Evolutionary conservation across 192 early-diverging fungal genomes (phyloP), one percentile per base, ranked within the genome.

Genomic region (Dissophora ornata): DNA sequence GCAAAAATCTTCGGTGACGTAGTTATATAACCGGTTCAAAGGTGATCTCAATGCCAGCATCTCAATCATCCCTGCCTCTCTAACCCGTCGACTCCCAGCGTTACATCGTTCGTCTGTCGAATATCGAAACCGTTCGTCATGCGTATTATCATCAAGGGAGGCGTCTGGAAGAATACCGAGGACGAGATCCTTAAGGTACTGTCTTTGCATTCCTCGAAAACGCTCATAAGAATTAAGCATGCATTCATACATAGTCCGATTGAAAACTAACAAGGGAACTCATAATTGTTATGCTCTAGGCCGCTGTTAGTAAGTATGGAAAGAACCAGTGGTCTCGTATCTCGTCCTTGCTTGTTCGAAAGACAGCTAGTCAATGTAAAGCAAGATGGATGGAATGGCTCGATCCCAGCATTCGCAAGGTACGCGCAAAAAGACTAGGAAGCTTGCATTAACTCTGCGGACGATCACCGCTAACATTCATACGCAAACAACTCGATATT

Each of bases 251-350:
- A n/a, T n/a, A n/a, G n/a, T n/a, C n/a, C n/a, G n/a, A n/a, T n/a
- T n/a, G n/a, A n/a, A n/a, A n/a, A n/a, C n/a, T n/a, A n/a, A n/a
- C n/a, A n/a, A n/a, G n/a, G n/a, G n/a, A n/a, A n/a, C n/a, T n/a
- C n/a, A n/a, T n/a, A n/a, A n/a, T 34, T 49, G 4, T 2, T 29
- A 16, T 12, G 4, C 7, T 34, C 15, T 95, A 96, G 85, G 97
- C 93, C 29, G 96, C 96, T 11, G 96, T 97, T 13, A 97, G 96
- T 87, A 99, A 97, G 74, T 99, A 98, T 70, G 97, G 97, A 69
- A 98, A 97, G 79, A 99, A 97, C 81, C 97, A 98, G 71, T 99
- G 97, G 97, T 93, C 96, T 2, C 93, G 96, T 62, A 97, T 99
- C 53, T 96, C 97, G 49, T 98, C 96, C 7, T 86, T 99, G 29